A percentile compares a stretch with the other conserved stretches of the same genome.
Conservation (phyloP, 495 filamentous ascomycete genomes). For the Polyplosphaeria fusca region DNA sequence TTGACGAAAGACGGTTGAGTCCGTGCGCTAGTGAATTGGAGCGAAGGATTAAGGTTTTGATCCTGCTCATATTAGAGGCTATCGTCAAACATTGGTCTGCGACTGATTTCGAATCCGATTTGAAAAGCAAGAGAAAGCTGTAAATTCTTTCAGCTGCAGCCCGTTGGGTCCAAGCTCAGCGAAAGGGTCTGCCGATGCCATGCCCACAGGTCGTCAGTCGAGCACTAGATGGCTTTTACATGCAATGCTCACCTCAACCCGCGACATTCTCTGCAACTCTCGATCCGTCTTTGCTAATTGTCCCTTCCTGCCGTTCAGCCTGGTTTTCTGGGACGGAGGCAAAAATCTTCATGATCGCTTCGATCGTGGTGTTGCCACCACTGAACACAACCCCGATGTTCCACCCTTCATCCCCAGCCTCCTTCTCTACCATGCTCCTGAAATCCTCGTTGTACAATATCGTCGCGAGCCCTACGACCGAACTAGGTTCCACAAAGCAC, state of each 20-base stretch:
- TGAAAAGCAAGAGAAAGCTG: too few relatives aligned
- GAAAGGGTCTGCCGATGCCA: too few relatives aligned
- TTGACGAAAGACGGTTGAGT: too few relatives aligned
- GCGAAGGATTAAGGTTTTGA: too few relatives aligned
- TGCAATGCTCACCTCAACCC: slow-evolving; percentile 36
- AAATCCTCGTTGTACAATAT: slow-evolving; percentile 85
- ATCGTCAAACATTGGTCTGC: too few relatives aligned
- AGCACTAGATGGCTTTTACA: too few relatives aligned
- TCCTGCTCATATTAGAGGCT: too few relatives aligned
- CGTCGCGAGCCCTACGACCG: slow-evolving; percentile 79
- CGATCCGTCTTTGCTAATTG: slow-evolving; percentile 41
- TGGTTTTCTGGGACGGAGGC: slow-evolving; percentile 27
- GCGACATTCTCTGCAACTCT: slow-evolving; percentile 49
- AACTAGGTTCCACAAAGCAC: slow-evolving; percentile 85
- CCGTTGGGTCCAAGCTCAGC: too few relatives aligned
- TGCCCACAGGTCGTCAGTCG: too few relatives aligned
- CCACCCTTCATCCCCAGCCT: slow-evolving; percentile 73
- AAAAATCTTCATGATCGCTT: slow-evolving; percentile 68
- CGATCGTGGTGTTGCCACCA: slow-evolving; percentile 87
- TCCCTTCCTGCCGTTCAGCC: slow-evolving; percentile 41
- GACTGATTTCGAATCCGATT: too few relatives aligned
- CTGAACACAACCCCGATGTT: slow-evolving; percentile 84
- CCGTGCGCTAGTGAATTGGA: too few relatives aligned
- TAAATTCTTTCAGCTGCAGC: too few relatives aligned
- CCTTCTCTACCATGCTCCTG: slow-evolving; percentile 61